phyloP scores from a whole-genome alignment of 768 basidiomycete genomes.

The Dendrothele bispora region DNA sequence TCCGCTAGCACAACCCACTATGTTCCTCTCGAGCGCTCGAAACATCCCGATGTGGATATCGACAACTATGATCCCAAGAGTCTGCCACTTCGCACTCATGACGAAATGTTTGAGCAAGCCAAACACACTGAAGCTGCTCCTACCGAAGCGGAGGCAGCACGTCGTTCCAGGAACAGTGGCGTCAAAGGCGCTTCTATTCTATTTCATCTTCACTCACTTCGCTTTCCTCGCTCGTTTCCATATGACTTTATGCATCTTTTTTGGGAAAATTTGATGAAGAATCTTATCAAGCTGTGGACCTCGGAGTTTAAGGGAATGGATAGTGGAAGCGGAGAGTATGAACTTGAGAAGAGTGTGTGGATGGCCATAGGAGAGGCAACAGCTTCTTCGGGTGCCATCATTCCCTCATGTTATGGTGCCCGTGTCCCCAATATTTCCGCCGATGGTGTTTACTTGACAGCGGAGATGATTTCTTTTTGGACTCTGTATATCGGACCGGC shows the following conservation, averaged over 20 bases:
- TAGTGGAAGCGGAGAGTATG: conserved; percentile 19
- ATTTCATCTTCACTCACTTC: too few relatives aligned
- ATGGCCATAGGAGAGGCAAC: conserved; percentile 26
- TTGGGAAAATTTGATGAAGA: conserved; percentile 28
- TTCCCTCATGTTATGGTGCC: conserved; percentile 25
- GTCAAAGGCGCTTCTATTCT: too few relatives aligned
- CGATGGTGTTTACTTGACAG: too few relatives aligned
- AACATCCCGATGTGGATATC: conserved; percentile 9
- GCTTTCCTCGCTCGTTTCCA: too few relatives aligned
- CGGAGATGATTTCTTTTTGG: too few relatives aligned
- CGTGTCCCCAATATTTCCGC: too few relatives aligned
- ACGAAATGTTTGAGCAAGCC: conserved; percentile 9
- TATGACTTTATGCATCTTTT: conserved; percentile 37
- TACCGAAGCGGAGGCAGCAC: conserved; percentile 1
- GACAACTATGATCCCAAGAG: conserved; percentile 9
- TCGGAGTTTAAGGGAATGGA: conserved; percentile 31
- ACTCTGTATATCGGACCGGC: conserved; percentile 23
- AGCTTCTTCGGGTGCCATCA: conserved; percentile 14
- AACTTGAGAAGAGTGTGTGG: conserved; percentile 23
- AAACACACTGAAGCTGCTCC: conserved; percentile 7
- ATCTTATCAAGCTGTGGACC: conserved; percentile 32
- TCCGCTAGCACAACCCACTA: conserved; percentile 23
- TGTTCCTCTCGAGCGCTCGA: too few relatives aligned
- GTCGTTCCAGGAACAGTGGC: too few relatives aligned
- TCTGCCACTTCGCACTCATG: conserved; percentile 15